These are phyloP conservation scores for Citrullus amarus DNA, from an alignment of 306 rosid genomes.

Conservation along the genomic window DNA sequence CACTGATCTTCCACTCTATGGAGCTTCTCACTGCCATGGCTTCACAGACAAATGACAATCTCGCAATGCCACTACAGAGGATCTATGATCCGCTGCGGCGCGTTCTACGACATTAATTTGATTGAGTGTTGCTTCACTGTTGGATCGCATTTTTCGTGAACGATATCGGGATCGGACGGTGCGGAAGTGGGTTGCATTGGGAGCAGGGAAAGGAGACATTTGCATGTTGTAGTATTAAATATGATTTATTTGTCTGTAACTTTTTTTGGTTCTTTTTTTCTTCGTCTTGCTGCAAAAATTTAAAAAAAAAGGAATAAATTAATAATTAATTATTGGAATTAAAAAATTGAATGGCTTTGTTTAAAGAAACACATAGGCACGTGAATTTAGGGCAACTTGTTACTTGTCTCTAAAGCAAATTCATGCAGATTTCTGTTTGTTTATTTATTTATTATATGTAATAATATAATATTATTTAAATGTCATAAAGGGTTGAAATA, in stretches of 20 bases:
- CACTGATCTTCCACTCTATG: background rate
- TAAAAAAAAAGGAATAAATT: too few species aligned
- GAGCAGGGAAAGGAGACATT: background rate
- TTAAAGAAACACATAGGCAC: background rate
- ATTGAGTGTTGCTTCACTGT: background rate
- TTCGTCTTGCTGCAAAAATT: background rate
- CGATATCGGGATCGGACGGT: background rate
- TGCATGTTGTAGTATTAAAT: background rate
- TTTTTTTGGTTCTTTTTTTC: background rate
- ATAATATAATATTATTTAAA: background rate
- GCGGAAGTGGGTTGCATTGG: background rate
- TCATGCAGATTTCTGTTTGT: slow-evolving; percentile 1
- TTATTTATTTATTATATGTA: background rate
- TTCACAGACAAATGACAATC: background rate
- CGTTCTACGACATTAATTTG: background rate
- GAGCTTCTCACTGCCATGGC: background rate
- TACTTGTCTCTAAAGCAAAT: background rate
- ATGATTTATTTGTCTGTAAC: background rate
- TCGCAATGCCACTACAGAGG: background rate
- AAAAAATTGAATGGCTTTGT: background rate
- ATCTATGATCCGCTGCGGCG: background rate
- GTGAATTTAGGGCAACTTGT: slow-evolving; percentile 5
- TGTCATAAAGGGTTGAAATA: background rate
- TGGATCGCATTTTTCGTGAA: background rate
- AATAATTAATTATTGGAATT: background rate